A percentile compares a stretch with the other conserved stretches of the same genome.
phyloP scores from a whole-genome alignment of 2,329 filamentous ascomycete species.

The Xylariaceae sp. region DNA sequence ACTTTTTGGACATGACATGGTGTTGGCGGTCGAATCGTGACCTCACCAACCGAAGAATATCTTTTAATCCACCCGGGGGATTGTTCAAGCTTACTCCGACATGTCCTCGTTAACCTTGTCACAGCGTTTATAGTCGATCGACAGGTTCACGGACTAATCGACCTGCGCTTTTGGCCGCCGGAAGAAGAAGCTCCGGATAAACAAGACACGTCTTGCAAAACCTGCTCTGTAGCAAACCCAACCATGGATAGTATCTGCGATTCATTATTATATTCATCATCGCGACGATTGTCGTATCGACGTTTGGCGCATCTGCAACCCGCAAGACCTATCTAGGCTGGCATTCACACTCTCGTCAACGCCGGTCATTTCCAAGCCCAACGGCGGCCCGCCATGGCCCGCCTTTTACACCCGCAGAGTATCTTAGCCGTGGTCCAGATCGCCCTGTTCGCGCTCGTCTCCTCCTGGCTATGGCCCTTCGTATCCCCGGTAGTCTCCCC shows the following conservation, averaged over 20 bases:
- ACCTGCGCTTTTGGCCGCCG: slow-evolving; percentile 4
- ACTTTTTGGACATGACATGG: not conserved
- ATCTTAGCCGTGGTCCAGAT: slow-evolving; percentile 17
- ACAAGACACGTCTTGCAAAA: slow-evolving; percentile 9
- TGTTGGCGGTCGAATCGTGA: not conserved
- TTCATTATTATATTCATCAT: not conserved
- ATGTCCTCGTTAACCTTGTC: not conserved
- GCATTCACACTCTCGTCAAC: not conserved
- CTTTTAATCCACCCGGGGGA: not conserved
- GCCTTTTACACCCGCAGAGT: slow-evolving; percentile 17
- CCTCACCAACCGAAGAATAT: not conserved
- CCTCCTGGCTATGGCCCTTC: slow-evolving; percentile 16
- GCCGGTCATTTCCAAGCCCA: not conserved
- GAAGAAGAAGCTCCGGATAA: slow-evolving; percentile 18
- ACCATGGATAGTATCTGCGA: not conserved
- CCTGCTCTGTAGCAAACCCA: not conserved
- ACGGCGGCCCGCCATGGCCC: slow-evolving; percentile 11
- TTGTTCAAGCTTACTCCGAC: not conserved
- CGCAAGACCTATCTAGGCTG: not conserved
- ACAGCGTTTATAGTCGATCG: not conserved
- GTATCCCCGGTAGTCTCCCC: slow-evolving; percentile 12
- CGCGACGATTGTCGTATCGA: slow-evolving; percentile 3
- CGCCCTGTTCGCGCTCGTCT: slow-evolving; percentile 18
- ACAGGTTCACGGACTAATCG: not conserved
- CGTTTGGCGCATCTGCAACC: slow-evolving; percentile 2